Evolutionary conservation across 306 rosid species (phyloP).

Genomic region (Corylus heterophylla): DNA sequence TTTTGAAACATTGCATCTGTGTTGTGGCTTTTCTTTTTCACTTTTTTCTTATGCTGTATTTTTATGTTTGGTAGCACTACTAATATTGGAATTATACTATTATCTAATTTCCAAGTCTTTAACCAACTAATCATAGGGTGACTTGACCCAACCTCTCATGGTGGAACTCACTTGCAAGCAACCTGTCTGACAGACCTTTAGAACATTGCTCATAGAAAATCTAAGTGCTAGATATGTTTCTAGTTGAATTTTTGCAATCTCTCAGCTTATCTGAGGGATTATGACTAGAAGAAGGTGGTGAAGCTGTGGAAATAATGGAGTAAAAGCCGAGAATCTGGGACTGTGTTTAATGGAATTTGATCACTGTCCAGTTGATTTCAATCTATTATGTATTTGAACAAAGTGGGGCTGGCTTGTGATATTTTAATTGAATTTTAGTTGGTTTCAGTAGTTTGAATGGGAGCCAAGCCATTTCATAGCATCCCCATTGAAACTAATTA

Average conservation of each 20-base stretch:
- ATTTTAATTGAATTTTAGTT: not conserved
- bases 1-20: not conserved
- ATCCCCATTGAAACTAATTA: not conserved
- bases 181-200: not conserved
- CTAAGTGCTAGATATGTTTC: not conserved
- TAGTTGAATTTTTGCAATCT: not conserved
- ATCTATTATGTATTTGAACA: not conserved
- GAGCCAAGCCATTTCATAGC: not conserved
- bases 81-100: not conserved
- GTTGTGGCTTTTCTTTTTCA: not conserved
- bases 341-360: not conserved
- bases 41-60: not conserved
- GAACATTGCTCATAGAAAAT: not conserved
- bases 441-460: not conserved
- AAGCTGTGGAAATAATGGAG: not conserved
- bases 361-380: not conserved
- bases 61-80: not conserved
- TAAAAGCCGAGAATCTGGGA: not conserved
- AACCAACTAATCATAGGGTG: not conserved
- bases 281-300: not conserved
- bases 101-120: not conserved
- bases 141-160: not conserved
- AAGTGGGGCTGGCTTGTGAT: not conserved
- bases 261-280: not conserved
- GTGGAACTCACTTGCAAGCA: not conserved